Base-by-base conservation (phyloP, 768 basidiomycete genomes). In the Megacollybia marginata region DNA sequence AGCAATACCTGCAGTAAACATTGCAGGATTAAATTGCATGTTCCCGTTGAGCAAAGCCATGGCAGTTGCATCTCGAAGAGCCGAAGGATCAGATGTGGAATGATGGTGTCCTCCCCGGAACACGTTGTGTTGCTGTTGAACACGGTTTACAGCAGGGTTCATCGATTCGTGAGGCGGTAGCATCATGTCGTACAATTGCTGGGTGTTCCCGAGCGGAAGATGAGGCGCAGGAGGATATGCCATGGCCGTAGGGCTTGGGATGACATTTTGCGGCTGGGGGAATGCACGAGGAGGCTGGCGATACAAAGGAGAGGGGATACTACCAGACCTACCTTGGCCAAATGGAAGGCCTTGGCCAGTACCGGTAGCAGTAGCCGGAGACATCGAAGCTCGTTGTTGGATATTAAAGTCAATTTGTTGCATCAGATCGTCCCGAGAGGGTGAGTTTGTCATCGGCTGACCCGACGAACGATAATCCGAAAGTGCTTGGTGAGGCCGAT, bases 181-280 rank as follows among this genome's bases (percentile, higher is more conserved):
- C 77, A 89, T 85, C 83, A 88, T 85, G 59, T 88, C 86, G 57
- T 88, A 89, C 48, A 88, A 58, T 58, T 88, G 86, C 57, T 88
- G 87, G 28, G 85, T 76, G 59, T 78, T 85, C 51, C 82, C 84
- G 48, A 88, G 68, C 10, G 85, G 82, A 49, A 88, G 73, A 54
- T 85, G 83, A 13, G 32, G 38, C 56, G 66, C 66, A n/a, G 66
- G 65, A 20, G 72, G 63, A 59, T 82, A 85, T 50, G 68, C 71
- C 54, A 84, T 69, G 48, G 71, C 67, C 11, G 76, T 72, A 12
- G 80, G 76, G 48, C 70, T 81, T 9, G 79, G 74, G 44, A 79
- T 58, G 47, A 80, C 58, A 36, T 67, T 68, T 53, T 78, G 75
- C 49, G 75, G 82, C 20, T 78, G 76, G 61, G 80, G 80, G 54